Percentiles rank a stretch among this genome's conserved stretches.
These are phyloP conservation scores for Aspergillus saccharolyticus DNA, from an alignment of 495 filamentous ascomycete genomes.

Conservation along the genomic window DNA sequence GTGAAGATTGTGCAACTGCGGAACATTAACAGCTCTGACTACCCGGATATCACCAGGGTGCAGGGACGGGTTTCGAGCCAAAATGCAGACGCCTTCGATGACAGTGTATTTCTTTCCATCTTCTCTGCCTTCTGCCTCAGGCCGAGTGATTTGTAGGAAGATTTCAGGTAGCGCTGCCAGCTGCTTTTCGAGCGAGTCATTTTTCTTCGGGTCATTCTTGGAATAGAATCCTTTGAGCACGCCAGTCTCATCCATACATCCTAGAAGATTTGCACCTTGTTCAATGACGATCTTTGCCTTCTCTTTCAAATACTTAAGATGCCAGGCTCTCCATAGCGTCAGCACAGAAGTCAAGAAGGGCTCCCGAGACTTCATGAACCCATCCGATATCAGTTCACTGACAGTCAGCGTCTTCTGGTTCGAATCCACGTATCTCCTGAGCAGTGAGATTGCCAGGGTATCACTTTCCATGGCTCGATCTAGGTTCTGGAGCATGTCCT, in stretches of 20 bases:
- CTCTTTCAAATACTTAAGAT: conserved; percentile 80
- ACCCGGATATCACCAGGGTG: conserved; percentile 92
- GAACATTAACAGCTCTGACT: conserved; percentile 75
- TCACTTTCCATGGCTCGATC: conserved; percentile 63
- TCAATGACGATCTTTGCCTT: conserved; percentile 83
- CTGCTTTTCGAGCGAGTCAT: conserved; percentile 29
- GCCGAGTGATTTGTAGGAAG: conserved; percentile 71
- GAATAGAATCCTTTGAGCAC: conserved; percentile 65
- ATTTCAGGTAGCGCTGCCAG: conserved; percentile 68
- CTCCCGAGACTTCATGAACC: conserved; percentile 71
- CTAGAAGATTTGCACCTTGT: conserved; percentile 81
- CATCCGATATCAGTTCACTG: conserved; percentile 67
- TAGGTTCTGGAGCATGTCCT: conserved; percentile 57
- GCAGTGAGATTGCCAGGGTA: conserved; percentile 54
- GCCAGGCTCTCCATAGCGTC: conserved; percentile 75
- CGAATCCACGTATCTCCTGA: conserved; percentile 75
- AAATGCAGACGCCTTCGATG: conserved; percentile 72
- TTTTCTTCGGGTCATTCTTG: conserved; percentile 17
- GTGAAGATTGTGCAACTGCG: conserved; percentile 64
- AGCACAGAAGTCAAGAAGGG: conserved; percentile 78
- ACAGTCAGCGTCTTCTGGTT: conserved; percentile 74
- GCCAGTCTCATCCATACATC: conserved; percentile 79
- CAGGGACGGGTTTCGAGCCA: conserved; percentile 90
- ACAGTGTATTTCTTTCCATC: conserved; percentile 51
- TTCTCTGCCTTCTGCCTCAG: conserved; percentile 18